Evolutionary conservation across 106 monocot species (phyloP), one percentile per base, ranked within the genome.

Genomic region (Phalaenopsis aphrodite): DNA sequence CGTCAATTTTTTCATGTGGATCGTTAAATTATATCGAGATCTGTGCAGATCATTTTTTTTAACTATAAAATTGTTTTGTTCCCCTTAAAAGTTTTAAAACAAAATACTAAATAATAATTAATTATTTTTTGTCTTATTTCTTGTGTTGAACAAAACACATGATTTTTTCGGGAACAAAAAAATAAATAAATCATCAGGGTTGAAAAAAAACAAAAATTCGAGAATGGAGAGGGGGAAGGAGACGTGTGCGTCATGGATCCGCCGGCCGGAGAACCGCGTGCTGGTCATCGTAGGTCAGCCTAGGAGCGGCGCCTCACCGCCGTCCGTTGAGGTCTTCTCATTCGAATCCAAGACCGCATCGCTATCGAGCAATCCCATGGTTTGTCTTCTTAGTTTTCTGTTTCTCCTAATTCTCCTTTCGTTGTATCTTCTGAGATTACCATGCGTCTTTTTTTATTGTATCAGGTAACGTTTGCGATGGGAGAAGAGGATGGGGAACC

Each of bases 211-310:
- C 5, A 47, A 55, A 45, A 39, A 36, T 55, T 45, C 57, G 57
- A 52, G 83, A 38, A 24, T 43, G 64, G 36, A 30, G 71, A 21
- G 46, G 23, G 43, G 49, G 38, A 21, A 5, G 82, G 84, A 12
- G 66, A 72, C 79, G 69, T 92, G 97, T 78, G 84, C 87, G 41
- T 78, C 92, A 43, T 97, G 97, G 97, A 85, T 94, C 72, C 81
- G 88, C 48, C 72, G 97, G 81, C 83, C 90, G 57, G 90, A 93
- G 80, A 79, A 79, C 79, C 84, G 83, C 69, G 79, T 84, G 24
- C 83, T 90, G 74, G 90, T 86, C 78, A 65, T 90, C 79, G 80
- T 87, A 79, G 95, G 92, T 19, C 56, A 85, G 79, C 71, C 82
- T 75, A 81, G 55, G 64, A 77, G 39, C 81, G 58, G 83, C 68